phyloP scores from a whole-genome alignment of 2,329 filamentous ascomycete species.

The Epichloe sibirici region DNA sequence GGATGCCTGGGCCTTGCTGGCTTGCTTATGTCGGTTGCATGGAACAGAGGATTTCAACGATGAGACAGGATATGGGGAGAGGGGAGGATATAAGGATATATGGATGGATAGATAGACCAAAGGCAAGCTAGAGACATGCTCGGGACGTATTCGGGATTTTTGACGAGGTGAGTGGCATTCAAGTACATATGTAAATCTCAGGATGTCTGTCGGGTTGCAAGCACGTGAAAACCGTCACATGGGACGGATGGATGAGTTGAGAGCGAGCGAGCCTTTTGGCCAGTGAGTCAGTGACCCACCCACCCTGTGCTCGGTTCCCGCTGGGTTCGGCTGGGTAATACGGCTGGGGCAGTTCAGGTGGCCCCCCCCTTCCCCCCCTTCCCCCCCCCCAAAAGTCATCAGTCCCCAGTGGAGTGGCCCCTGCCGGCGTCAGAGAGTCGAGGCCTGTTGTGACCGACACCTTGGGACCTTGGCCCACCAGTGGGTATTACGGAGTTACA shows the following conservation, averaged over 20 bases:
- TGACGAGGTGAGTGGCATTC: conserved; percentile 2
- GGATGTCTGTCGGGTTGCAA: background rate
- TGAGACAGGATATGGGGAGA: background rate
- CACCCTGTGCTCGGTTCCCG: too few species aligned
- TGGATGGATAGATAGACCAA: conserved; percentile 1
- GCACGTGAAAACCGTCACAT: conserved; percentile 8
- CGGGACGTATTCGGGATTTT: conserved; percentile 5
- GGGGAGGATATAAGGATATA: conserved; percentile 1
- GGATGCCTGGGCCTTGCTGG: background rate
- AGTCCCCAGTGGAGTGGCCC: too few species aligned
- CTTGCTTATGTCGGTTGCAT: conserved; percentile 3
- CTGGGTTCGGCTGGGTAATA: too few species aligned
- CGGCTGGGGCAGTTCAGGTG: too few species aligned
- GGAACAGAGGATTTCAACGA: background rate
- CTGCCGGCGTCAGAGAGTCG: too few species aligned
- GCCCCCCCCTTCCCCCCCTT: too few species aligned
- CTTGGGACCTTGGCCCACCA: too few species aligned
- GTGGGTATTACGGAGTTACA: too few species aligned
- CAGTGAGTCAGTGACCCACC: too few species aligned
- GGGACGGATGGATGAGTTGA: background rate
- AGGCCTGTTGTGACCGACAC: too few species aligned
- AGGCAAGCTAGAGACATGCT: conserved; percentile 4
- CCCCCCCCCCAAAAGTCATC: too few species aligned
- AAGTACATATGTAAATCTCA: background rate
- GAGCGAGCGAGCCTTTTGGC: background rate